phyloP scores from a whole-genome alignment of 2,329 filamentous ascomycete genomes.

The Calonectria hawksworthii region DNA sequence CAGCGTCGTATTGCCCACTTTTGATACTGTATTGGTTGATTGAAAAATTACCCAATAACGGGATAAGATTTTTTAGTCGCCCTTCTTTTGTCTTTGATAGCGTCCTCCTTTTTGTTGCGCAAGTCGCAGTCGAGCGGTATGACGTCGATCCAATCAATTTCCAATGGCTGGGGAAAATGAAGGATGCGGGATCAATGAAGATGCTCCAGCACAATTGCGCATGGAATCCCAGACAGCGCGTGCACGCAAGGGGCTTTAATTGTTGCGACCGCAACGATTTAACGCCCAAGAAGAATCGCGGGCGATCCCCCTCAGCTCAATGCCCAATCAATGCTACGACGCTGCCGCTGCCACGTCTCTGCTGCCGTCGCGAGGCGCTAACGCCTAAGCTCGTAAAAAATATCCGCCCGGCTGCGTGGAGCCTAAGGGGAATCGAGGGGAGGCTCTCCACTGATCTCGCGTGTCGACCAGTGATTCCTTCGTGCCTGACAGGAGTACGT shows the following conservation, averaged over 20 bases:
- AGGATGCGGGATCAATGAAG: neutral
- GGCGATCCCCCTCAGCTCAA: conserved; percentile 12
- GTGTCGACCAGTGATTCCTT: conserved; percentile 33
- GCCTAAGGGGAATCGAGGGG: conserved; percentile 3
- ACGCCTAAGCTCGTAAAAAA: conserved; percentile 3
- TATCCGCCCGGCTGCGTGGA: neutral
- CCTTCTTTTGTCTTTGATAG: neutral
- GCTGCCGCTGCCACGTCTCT: conserved; percentile 45
- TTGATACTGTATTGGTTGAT: neutral
- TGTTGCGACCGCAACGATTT: neutral
- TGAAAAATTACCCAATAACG: neutral
- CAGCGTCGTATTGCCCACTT: neutral
- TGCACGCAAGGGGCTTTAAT: conserved; percentile 13
- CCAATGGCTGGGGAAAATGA: neutral
- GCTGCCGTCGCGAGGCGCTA: conserved; percentile 17
- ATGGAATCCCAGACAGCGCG: neutral
- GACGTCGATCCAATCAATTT: conserved; percentile 6
- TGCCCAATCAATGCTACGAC: conserved; percentile 22
- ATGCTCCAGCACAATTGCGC: neutral
- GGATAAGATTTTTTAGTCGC: neutral
- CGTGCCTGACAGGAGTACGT: conserved; percentile 28
- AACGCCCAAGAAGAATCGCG: neutral
- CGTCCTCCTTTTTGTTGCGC: conserved; percentile 13
- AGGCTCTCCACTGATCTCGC: conserved; percentile 33
- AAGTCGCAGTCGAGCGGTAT: conserved; percentile 1